These are phyloP conservation scores for Hirschfeldia incana DNA, from an alignment of 345 rosid genomes.

Conservation along the genomic window DNA sequence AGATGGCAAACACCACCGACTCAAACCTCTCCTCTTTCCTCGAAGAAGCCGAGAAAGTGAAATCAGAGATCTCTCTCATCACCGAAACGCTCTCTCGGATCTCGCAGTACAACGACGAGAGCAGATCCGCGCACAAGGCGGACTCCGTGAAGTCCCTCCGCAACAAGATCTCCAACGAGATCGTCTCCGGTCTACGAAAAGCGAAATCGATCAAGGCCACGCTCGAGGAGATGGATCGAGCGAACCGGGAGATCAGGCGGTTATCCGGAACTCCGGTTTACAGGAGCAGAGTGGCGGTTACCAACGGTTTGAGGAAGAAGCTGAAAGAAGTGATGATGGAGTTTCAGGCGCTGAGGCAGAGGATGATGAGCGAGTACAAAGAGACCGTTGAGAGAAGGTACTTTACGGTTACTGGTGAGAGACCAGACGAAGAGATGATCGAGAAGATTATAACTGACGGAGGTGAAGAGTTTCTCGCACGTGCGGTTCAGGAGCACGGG, in stretches of 20 bases:
- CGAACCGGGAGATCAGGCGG: conserved; percentile 71
- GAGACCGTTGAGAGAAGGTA: conserved; percentile 91
- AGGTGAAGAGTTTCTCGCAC: conserved; percentile 68
- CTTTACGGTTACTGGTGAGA: conserved; percentile 89
- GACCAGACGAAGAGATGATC: conserved; percentile 75
- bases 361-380: conserved; percentile 86
- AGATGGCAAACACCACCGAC: conserved; percentile 60
- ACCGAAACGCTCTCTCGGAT: conserved; percentile 58
- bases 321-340: conserved; percentile 93
- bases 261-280: conserved; percentile 82
- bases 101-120: conserved; percentile 71
- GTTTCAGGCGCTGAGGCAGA: conserved; percentile 83
- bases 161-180: conserved; percentile 66
- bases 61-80: conserved; percentile 77
- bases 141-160: conserved; percentile 70
- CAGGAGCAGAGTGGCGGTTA: conserved; percentile 77
- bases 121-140: conserved; percentile 74
- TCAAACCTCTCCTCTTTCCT: conserved; percentile 70
- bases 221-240: conserved; percentile 89
- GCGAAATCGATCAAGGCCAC: conserved; percentile 61
- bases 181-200: conserved; percentile 59
- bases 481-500: conserved; percentile 89
- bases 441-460: conserved; percentile 84
- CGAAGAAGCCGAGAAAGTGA: conserved; percentile 87
- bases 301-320: conserved; percentile 80